Base-by-base conservation (phyloP, 176 grass and related monocot genomes). In the Puya raimondii region DNA sequence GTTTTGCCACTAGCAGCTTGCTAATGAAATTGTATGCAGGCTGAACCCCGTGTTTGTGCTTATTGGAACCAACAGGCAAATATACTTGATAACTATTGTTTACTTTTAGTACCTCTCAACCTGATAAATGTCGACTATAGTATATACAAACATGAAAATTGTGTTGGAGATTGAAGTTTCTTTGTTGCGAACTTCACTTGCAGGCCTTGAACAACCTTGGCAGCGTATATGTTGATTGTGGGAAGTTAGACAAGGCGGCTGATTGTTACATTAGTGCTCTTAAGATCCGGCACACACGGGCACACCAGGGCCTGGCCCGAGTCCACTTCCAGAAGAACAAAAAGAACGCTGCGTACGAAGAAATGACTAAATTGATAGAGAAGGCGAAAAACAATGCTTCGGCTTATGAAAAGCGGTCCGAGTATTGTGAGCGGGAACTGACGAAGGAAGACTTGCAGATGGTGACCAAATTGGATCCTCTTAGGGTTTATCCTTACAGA, bases 151-250 rank as follows among this genome's bases (percentile, higher is more conserved):
- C 33, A 42, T 42, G 33, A 42, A 42, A 42, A 42, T 42, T 42
- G 33, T 42, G 33, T 42, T 22, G 16, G 9, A 61, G n/a, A 61
- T 16, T 61, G 16, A 61, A 61, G 56, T 61, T 61, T 2, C 10
- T 61, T 61, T 61, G 17, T 61, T 61, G 7, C 10, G n/a, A 18
- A 61, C 56, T 18, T 61, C 17, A 21, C 21, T 9, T 71, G 52
- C 92, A 91, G 92, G 92, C 92, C 56, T 85, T 96, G 78, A 96
- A 96, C 68, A 96, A 96, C 67, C 88, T 96, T 74, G 92, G 92
- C 65, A 87, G 92, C 64, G 88, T 96, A n/a, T 96, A 91, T 66
- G 85, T 96, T 72, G 92, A 96, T 76, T 96, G 88, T 75, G 92
- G 72, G 47, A 91, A 91, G 72, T 72, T 96, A 71, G 88, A 91